These are phyloP conservation scores for Russula sp. DNA, from an alignment of 768 basidiomycete genomes.

Conservation along the genomic window DNA sequence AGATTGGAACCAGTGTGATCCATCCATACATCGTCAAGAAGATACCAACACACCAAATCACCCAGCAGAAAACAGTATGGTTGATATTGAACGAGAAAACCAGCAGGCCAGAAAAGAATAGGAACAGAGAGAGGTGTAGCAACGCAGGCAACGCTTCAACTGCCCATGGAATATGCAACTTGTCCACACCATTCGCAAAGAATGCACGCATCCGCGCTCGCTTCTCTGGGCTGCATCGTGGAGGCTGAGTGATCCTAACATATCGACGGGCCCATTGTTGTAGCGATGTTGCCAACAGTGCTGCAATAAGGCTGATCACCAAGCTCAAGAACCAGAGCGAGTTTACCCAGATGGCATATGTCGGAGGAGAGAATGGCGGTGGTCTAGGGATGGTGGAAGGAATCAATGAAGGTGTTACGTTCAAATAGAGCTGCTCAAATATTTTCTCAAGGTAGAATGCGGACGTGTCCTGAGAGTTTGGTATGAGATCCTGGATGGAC, in stretches of 20 bases:
- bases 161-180: not conserved
- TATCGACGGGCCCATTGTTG: not conserved
- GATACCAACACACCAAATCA: not conserved
- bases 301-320: not conserved
- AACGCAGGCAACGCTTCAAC: not conserved
- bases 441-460: not conserved
- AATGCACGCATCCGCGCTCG: not conserved
- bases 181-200: not conserved
- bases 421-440: not conserved
- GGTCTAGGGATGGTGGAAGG: not conserved
- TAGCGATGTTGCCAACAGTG: not conserved
- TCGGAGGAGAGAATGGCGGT: not conserved
- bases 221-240: not conserved
- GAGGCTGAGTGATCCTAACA: not conserved
- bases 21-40: not conserved
- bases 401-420: not conserved
- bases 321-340: conserved; percentile 8
- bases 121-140: not conserved
- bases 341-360: not conserved
- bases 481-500: not conserved
- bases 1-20: not conserved
- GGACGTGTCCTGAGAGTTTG: not conserved
- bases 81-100: not conserved
- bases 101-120: not conserved
- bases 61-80: not conserved